Conservation (phyloP, 1,284 basidiomycete species). For the Papiliotrema terrestris region DNA sequence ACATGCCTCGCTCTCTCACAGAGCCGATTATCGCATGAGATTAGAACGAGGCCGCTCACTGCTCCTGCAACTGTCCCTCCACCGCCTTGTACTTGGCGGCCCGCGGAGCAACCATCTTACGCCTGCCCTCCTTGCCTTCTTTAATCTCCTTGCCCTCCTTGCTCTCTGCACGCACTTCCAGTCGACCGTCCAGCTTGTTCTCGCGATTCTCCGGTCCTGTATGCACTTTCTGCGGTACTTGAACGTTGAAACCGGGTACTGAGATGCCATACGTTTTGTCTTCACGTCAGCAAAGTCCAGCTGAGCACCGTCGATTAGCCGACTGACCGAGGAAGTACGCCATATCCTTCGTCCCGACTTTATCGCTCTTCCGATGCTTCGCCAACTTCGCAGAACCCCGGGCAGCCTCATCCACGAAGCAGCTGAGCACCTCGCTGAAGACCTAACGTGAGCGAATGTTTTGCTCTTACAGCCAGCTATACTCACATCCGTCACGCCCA, state of each 20-base stretch:
- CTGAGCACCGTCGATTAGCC: neutral
- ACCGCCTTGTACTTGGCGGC: neutral
- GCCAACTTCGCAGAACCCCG: conserved; percentile 31
- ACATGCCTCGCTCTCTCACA: too few relatives aligned
- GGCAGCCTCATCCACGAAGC: conserved; percentile 25
- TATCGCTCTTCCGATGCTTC: conserved; percentile 31
- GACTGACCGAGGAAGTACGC: conserved; percentile 34
- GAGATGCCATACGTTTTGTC: conserved; percentile 31
- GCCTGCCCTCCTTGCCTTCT: neutral
- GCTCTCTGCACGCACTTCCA: conserved; percentile 10
- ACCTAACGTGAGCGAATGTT: conserved; percentile 1
- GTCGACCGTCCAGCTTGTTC: neutral
- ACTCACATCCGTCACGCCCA: conserved; percentile 36
- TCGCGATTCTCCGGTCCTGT: conserved; percentile 18
- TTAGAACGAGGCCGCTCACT: neutral
- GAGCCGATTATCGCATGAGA: too few relatives aligned
- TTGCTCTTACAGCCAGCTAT: too few relatives aligned
- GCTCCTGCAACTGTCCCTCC: neutral
- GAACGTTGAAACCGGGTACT: conserved; percentile 38
- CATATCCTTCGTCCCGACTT: conserved; percentile 41
- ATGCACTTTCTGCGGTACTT: conserved; percentile 29
- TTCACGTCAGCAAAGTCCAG: neutral
- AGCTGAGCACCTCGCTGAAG: conserved; percentile 31
- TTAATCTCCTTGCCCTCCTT: conserved; percentile 9
- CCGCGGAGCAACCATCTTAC: conserved; percentile 4